Percentiles rank a stretch among this genome's conserved stretches.
phyloP scores from a whole-genome alignment of 1,284 basidiomycete species.

The Grifola frondosa region DNA sequence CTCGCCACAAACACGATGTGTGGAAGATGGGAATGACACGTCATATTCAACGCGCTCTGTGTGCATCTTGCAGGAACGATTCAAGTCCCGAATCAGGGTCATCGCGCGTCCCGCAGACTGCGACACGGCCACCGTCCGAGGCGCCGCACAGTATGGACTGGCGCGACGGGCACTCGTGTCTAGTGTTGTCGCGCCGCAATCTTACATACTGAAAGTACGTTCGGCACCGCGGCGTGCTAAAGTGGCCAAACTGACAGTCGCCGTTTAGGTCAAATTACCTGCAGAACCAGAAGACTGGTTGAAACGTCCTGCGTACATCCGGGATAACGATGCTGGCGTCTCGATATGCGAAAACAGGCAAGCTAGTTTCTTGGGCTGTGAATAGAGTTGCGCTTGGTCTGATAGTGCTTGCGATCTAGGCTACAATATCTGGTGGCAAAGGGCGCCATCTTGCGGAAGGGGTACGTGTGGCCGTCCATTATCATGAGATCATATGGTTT shows the following conservation, averaged over 20 bases:
- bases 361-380: constrained; percentile 14
- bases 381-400: constrained; percentile 20
- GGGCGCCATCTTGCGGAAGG: constrained; percentile 80
- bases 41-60: neutral
- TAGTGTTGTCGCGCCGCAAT: constrained; percentile 73
- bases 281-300: constrained; percentile 77
- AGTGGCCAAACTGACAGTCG: neutral
- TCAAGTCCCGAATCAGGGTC: constrained; percentile 60
- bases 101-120: constrained; percentile 78
- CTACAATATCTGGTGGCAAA: constrained; percentile 81
- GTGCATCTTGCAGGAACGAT: constrained; percentile 50
- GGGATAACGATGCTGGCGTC: constrained; percentile 68
- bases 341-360: constrained; percentile 81
- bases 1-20: too few relatives aligned
- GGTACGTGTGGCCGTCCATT: constrained; percentile 40
- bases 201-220: constrained; percentile 78
- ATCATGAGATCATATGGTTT: constrained; percentile 17
- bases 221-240: neutral
- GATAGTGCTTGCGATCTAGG: constrained; percentile 40
- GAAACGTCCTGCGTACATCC: constrained; percentile 81
- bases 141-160: constrained; percentile 81
- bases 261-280: constrained; percentile 70
- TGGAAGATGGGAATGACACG: neutral
- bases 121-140: constrained; percentile 80
- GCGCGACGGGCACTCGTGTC: constrained; percentile 71